A percentile compares a stretch with the other conserved stretches of the same genome.
phyloP scores from a whole-genome alignment of 106 monocot species.

The Cymbidium sinense region DNA sequence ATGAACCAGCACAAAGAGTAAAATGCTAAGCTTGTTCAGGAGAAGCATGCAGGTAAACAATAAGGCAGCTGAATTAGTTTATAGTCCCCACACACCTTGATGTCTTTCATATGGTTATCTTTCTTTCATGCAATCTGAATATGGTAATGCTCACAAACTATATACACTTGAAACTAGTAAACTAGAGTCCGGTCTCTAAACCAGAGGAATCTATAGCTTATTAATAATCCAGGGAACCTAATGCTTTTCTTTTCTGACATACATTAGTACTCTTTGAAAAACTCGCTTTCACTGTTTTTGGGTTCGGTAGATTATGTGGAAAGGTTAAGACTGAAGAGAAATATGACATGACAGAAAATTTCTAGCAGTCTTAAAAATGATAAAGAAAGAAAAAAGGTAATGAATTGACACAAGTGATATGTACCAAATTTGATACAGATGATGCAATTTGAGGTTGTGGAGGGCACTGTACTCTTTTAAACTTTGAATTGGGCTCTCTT shows the following conservation, averaged over 20 bases:
- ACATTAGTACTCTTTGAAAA: not conserved
- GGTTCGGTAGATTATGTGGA: not conserved
- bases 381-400: not conserved
- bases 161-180: not conserved
- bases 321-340: not conserved
- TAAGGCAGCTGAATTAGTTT: not conserved
- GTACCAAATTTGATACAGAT: conserved; percentile 25
- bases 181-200: not conserved
- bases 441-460: conserved; percentile 21
- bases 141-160: not conserved
- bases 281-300: not conserved
- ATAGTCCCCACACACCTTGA: not conserved
- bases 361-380: not conserved
- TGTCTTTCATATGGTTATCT: not conserved
- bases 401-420: not conserved
- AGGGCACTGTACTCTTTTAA: conserved; percentile 11
- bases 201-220: not conserved
- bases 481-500: conserved; percentile 6
- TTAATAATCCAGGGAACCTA: not conserved
- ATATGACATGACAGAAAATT: not conserved
- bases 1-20: not conserved
- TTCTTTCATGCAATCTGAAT: not conserved
- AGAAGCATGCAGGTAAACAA: not conserved
- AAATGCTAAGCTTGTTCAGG: no score
- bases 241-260: not conserved